Evolutionary conservation across 1,284 basidiomycete species (phyloP), one percentile per base, ranked within the genome.

Genomic region (Heliocybe sulcata): DNA sequence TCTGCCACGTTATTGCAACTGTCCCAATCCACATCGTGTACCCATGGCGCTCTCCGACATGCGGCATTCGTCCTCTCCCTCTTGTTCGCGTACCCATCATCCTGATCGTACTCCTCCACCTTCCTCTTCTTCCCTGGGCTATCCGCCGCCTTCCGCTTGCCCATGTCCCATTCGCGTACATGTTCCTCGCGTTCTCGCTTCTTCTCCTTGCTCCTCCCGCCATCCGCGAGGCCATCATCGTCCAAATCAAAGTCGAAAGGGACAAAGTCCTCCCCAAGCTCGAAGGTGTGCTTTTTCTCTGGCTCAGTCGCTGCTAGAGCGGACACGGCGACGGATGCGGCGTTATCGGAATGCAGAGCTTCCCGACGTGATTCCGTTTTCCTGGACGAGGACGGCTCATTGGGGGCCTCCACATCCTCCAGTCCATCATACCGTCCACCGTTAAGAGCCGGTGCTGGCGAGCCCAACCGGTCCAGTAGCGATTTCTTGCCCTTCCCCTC

Each of bases 1-100:
- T 93, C 87, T 14, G 91, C 85, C 26, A 91, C 86, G 65, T 91
- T 91, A 45, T 74, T 74, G 66, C 89, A 90, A 14, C 68, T 66
- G n/a, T 87, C 79, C 88, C 90, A 92, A 60, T 92, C 81, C 2
- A 94, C 81, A n/a, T 81, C 73, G 16, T 73, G 72, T 2, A 85
- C 74, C 94, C 94, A 97, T 2, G 94, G 93, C 19, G 87, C 83
- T 61, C 78, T 80, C 54, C 83, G 78, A 16, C 81, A 79, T 4
- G 76, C 71, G 3, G 81, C 82, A 59, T 82, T 77, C 57, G 76
- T 62, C 55, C 83, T 73, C 64, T 86, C 80, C 65, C 80, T 82
- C 68, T 81, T 80, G 70, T 72, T 81, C 55, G 72, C 70, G 60
- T 79, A 78, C 9, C 72, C 76, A 58, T 78, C 82, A 62, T 74